phyloP scores from a whole-genome alignment of 2,329 filamentous ascomycete genomes.

The Drechslerella dactyloides region DNA sequence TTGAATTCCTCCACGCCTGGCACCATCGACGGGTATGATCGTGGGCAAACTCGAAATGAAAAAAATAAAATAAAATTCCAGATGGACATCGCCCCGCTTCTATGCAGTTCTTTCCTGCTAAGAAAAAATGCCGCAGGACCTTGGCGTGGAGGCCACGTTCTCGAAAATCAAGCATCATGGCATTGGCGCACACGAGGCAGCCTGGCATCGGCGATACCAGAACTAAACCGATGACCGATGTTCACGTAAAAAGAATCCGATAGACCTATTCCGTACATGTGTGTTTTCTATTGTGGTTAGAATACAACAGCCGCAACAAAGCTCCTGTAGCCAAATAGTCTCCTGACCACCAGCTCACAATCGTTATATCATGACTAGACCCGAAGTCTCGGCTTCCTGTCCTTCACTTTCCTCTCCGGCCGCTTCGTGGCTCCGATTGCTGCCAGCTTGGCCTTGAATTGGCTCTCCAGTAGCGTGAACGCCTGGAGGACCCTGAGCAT shows the following conservation, averaged over 20 bases:
- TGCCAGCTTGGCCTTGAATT: conserved; percentile 37
- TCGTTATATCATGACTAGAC: background rate
- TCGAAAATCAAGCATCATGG: background rate
- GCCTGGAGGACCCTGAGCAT: conserved; percentile 40
- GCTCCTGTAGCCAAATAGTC: too few relatives aligned
- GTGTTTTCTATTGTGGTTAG: too few relatives aligned
- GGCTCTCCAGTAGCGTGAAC: conserved; percentile 17
- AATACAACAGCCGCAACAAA: conserved; percentile 4
- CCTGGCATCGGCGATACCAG: too few relatives aligned
- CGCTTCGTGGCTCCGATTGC: conserved; percentile 41
- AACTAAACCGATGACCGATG: too few relatives aligned
- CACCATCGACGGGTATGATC: too few relatives aligned
- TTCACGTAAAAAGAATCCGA: too few relatives aligned
- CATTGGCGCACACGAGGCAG: too few relatives aligned
- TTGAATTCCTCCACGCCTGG: background rate
- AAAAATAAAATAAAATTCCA: conserved; percentile 33
- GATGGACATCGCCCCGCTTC: conserved; percentile 47
- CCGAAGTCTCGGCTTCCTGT: conserved; percentile 24
- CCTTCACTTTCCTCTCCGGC: conserved; percentile 13
- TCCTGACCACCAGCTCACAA: too few relatives aligned
- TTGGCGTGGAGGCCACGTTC: background rate
- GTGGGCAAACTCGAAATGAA: too few relatives aligned
- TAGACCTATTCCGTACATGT: too few relatives aligned
- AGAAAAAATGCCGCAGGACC: conserved; percentile 49
- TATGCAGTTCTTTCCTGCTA: conserved; percentile 24